Evolutionary conservation across 2,329 filamentous ascomycete genomes (phyloP).

Genomic region (Cryphonectria carpinicola): DNA sequence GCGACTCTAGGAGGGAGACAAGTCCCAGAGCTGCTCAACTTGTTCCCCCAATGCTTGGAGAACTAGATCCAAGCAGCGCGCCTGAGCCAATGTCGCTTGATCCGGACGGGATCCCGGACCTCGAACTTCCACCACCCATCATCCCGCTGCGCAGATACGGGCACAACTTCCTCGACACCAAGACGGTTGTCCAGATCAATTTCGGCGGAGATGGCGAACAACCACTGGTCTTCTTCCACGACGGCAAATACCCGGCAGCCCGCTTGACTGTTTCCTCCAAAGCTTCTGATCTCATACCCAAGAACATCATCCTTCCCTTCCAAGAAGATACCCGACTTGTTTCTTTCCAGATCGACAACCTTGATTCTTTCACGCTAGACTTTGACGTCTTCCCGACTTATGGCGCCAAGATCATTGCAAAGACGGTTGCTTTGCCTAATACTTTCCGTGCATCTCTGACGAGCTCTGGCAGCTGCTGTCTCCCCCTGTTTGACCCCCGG

Average conservation of each 20-base stretch:
- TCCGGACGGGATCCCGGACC: conserved; percentile 84
- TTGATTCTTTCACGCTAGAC: conserved; percentile 91
- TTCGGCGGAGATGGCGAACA: conserved; percentile 78
- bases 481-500: conserved; percentile 91
- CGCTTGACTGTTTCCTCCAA: conserved; percentile 96
- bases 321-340: conserved; percentile 94
- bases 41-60: conserved; percentile 39
- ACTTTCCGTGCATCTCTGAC: conserved; percentile 78
- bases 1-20: conserved; percentile 2
- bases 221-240: conserved; percentile 93
- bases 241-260: conserved; percentile 93
- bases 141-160: conserved; percentile 93
- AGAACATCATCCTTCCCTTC: conserved; percentile 92
- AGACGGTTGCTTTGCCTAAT: conserved; percentile 87
- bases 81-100: conserved; percentile 71
- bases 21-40: conserved; percentile 50
- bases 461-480: conserved; percentile 78
- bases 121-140: conserved; percentile 92
- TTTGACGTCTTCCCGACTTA: conserved; percentile 98
- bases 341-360: conserved; percentile 93
- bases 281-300: conserved; percentile 90
- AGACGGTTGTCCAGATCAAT: conserved; percentile 90
- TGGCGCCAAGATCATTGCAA: conserved; percentile 95
- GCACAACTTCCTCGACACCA: conserved; percentile 97
- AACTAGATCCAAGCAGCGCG: conserved; percentile 52